Evolutionary conservation across 129 eudicot species (phyloP), one percentile per base, ranked within the genome.

Genomic region (Sambucus nigra): DNA sequence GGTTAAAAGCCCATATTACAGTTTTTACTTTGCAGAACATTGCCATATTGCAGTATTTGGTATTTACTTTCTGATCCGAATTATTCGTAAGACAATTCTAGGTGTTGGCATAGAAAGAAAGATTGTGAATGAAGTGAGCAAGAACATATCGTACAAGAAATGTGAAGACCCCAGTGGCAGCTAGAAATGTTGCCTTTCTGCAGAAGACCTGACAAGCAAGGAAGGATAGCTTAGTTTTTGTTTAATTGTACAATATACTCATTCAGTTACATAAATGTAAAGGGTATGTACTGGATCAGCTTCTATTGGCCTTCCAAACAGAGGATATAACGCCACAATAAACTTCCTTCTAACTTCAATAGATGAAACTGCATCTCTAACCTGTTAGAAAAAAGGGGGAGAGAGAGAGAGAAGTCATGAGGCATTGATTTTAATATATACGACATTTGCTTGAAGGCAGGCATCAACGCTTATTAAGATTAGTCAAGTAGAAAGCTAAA

Each of bases 291-390:
- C 98, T 17, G 98, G 86, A 70, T 91, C 98, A 63, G 95, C 94
- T 82, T 91, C 98, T 60, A 91, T 20, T 53, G 98, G 95, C 55
- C 95, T 76, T 72, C 98, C 98, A 64, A 91, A 79, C 39, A 68
- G 70, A 68, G 81, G 64, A 66, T 85, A 72, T 53, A 91, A 72
- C 60, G 80, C 77, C 66, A 65, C 66, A 69, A 91, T 91, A 66
- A 91, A 79, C 62, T 68, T 74, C 66, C 94, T 69, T 77, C 98
- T 74, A 51, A 67, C 76, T 69, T 82, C 98, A 55, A 85, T 75
- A 1, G 75, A 70, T 50, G 78, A 53, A 27, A 77, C 73, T 27
- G 95, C 95, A 69, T 85, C 98, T 67, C 68, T 76, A 56, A 86
- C 74, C 98, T 91, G 62, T 52, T 59, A 9, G 15, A 21, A 1